Conservation (phyloP, 176 grass and related monocot genomes). For the Rhynchospora tenuis region DNA sequence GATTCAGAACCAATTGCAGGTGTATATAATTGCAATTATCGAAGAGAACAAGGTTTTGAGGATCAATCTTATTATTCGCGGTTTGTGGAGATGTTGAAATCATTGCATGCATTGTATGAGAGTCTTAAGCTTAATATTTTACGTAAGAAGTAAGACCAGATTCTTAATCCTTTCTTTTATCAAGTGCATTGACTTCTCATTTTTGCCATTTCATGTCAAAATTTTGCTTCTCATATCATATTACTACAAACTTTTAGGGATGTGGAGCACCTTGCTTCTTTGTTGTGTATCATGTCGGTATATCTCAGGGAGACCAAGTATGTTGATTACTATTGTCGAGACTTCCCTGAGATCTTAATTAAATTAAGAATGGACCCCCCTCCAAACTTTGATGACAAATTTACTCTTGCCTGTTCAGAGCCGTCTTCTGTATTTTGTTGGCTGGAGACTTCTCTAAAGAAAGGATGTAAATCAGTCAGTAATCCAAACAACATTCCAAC, state of each 20-base stretch:
- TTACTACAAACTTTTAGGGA: slow-evolving; percentile 46
- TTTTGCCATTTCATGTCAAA: slow-evolving; percentile 16
- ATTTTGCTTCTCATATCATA: slow-evolving; percentile 11
- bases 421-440: slow-evolving; percentile 78
- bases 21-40: slow-evolving; percentile 2
- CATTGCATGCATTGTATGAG: slow-evolving; percentile 88
- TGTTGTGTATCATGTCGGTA: slow-evolving; percentile 64
- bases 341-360: slow-evolving; percentile 65
- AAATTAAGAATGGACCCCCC: slow-evolving; percentile 29
- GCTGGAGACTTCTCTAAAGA: slow-evolving; percentile 63
- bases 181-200: slow-evolving; percentile 5
- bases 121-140: slow-evolving; percentile 86
- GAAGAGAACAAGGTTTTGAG: not conserved
- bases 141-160: slow-evolving; percentile 69
- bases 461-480: slow-evolving; percentile 32
- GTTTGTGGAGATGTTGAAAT: slow-evolving; percentile 63
- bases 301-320: slow-evolving; percentile 59
- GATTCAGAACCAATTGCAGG: slow-evolving; percentile 22
- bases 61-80: slow-evolving; percentile 48
- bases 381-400: slow-evolving; percentile 1
- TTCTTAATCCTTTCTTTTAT: slow-evolving; percentile 21
- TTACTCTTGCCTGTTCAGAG: slow-evolving; percentile 42
- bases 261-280: slow-evolving; percentile 52
- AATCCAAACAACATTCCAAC: slow-evolving; percentile 61
- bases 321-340: slow-evolving; percentile 83